phyloP scores from a whole-genome alignment of 495 filamentous ascomycete genomes.

The Staphylotrichum tortipilum region DNA sequence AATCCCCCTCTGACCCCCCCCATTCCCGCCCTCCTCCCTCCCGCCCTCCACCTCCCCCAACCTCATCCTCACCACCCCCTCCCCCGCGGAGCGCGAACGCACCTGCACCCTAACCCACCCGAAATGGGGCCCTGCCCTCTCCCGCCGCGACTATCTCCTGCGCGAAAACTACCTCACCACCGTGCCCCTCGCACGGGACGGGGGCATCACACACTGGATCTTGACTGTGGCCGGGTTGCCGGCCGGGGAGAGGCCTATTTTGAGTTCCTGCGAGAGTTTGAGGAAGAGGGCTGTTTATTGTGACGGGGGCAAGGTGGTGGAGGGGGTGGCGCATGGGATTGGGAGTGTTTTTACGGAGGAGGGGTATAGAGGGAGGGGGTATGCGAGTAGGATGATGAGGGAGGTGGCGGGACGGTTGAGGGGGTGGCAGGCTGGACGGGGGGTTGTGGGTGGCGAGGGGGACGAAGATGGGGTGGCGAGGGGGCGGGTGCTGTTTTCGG shows the following conservation, averaged over 20 bases:
- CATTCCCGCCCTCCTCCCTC: not conserved
- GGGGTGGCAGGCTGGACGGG: constrained; percentile 31
- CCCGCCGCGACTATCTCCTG: constrained; percentile 59
- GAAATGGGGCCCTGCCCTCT: constrained; percentile 63
- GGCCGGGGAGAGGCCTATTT: constrained; percentile 49
- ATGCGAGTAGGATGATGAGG: constrained; percentile 56
- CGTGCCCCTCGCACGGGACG: constrained; percentile 60
- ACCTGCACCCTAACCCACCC: constrained; percentile 60
- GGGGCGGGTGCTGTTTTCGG: constrained; percentile 45
- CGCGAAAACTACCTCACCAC: constrained; percentile 65
- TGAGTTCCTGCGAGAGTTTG: constrained; percentile 77
- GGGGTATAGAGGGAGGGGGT: constrained; percentile 63
- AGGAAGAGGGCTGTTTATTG: constrained; percentile 56
- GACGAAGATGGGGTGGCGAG: constrained; percentile 15
- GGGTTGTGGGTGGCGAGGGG: constrained; percentile 18
- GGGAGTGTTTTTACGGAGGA: constrained; percentile 79
- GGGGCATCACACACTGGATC: constrained; percentile 78
- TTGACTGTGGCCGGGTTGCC: constrained; percentile 52
- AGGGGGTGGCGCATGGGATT: constrained; percentile 69
- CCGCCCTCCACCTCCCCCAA: constrained; percentile 50
- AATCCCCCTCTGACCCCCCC: not conserved
- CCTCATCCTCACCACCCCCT: constrained; percentile 61
- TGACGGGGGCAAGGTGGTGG: constrained; percentile 48
- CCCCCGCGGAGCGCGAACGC: constrained; percentile 50
- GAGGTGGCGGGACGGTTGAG: constrained; percentile 34